Evolutionary conservation across 2,329 filamentous ascomycete genomes (phyloP), one percentile per base, ranked within the genome.

Genomic region (Aciculosporium take): DNA sequence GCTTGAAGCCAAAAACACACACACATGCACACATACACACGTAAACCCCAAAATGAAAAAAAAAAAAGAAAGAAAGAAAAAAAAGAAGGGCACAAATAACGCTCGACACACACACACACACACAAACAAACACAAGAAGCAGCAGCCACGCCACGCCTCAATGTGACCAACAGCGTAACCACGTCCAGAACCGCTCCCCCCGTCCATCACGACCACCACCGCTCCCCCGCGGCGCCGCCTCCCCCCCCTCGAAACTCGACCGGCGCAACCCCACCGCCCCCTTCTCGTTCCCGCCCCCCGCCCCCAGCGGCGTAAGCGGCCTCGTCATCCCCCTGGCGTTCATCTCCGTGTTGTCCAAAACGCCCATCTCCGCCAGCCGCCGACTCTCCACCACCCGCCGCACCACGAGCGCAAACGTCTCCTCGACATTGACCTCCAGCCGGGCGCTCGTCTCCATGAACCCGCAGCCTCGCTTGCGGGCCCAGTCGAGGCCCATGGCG

Each of bases 371-470:
- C 4, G 71, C 71, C 34, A 69, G 57, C 12, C 63, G 58, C 17
- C 74, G 59, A n/a, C 64, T 65, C 64, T 79, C 75, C 36, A 74
- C 67, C 39, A 81, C 76, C 39, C 76, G 66, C 21, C 74, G 66
- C 33, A 80, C 71, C 45, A 80, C 74, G 30, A 79, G 68, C 28
- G 81, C 83, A 68, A 91, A 91, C 0, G 84, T 89, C 71, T 91
- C 84, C 59, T 91, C 84, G 47, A 91, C 85, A 57, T 91, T 91
- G 49, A 91, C 84, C 67, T 86, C 83, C 52, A 87, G 75, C 41
- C 84, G 67, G 4, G 84, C 84, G 53, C 81, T 86, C 47, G 84
- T 91, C 72, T 91, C 84, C 84, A 91, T 91, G 63, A 91, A 91
- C 30, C 84, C 84, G 61, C 83, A 89, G 33, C 77, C 77, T 41